These are phyloP conservation scores for Penicillium expansum DNA, from an alignment of 2,329 filamentous ascomycete genomes.

Conservation along the genomic window DNA sequence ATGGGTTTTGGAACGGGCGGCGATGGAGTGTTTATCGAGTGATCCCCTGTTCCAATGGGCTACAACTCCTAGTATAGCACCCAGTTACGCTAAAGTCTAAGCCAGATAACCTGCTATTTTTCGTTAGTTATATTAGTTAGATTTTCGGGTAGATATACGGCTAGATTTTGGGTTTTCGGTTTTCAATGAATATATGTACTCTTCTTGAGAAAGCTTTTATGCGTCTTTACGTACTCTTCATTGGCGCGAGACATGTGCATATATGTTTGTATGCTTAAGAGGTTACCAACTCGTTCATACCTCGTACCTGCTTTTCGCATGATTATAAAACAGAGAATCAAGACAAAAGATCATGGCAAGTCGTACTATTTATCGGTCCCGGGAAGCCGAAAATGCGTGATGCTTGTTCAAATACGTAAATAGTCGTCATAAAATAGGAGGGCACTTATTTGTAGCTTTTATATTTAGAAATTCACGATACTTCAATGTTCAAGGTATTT, in stretches of 20 bases:
- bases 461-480: not conserved
- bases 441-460: not conserved
- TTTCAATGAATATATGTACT: not conserved
- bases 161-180: not conserved
- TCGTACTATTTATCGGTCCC: not conserved
- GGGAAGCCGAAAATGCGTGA: not conserved
- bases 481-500: not conserved
- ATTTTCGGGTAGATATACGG: not conserved
- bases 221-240: not conserved
- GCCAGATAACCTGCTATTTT: not conserved
- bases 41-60: not conserved
- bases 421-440: not conserved
- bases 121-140: not conserved
- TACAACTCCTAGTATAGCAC: not conserved
- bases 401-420: not conserved
- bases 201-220: not conserved
- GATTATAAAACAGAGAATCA: too few species aligned
- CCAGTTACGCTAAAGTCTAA: not conserved
- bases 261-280: too few species aligned
- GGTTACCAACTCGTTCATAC: not conserved
- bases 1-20: not conserved
- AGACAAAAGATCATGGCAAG: not conserved
- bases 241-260: not conserved
- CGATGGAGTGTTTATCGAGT: not conserved
- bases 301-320: not conserved